These are phyloP conservation scores for Penicillium paneum DNA, from an alignment of 2,329 filamentous ascomycete genomes.

Conservation along the genomic window DNA sequence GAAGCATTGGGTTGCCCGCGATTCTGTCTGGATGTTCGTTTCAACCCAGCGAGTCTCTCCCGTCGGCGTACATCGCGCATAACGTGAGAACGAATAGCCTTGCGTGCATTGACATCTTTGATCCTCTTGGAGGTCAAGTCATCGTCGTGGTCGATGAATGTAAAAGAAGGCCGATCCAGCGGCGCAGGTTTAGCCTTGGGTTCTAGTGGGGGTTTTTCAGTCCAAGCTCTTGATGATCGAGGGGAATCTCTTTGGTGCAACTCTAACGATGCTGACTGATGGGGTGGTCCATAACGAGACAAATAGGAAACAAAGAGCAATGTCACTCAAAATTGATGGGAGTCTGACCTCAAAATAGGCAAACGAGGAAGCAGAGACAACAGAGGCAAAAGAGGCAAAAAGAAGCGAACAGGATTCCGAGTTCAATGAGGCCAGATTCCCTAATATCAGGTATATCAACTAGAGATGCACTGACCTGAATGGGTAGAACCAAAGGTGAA, in stretches of 20 bases:
- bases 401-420: background rate
- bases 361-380: no score
- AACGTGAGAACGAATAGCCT: conserved; percentile 44
- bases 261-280: background rate
- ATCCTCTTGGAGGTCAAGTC: conserved; percentile 40
- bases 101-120: conserved; percentile 38
- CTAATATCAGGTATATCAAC: background rate
- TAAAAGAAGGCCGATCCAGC: conserved; percentile 35
- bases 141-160: conserved; percentile 44
- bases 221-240: background rate
- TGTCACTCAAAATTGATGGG: background rate
- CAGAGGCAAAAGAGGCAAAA: background rate
- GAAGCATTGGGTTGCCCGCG: conserved; percentile 9
- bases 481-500: conserved; percentile 17
- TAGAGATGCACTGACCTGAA: conserved; percentile 26
- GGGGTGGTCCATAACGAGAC: background rate
- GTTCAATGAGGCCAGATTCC: background rate
- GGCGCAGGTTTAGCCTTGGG: conserved; percentile 19
- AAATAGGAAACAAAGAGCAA: conserved; percentile 5
- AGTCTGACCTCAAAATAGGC: background rate
- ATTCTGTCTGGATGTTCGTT: conserved; percentile 32
- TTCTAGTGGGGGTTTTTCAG: conserved; percentile 15
- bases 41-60: conserved; percentile 40
- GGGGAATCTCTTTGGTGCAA: background rate
- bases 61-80: conserved; percentile 44